Conservation (phyloP, 2,329 filamentous ascomycete species). For the Fonsecaea multimorphosa region DNA sequence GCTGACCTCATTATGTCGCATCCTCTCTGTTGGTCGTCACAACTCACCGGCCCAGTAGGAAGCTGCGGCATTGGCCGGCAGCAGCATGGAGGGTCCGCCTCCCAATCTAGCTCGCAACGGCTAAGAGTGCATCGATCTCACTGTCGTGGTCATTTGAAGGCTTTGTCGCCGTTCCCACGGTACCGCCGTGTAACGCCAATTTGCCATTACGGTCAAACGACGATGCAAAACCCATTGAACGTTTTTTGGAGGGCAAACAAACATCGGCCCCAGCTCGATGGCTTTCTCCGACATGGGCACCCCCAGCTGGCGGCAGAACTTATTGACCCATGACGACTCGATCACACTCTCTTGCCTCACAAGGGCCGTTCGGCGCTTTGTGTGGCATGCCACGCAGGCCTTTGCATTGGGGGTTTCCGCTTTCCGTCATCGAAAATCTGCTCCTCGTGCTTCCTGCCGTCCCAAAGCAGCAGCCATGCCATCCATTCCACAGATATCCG, state of each 20-base stretch:
- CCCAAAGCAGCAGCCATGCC: conserved; percentile 6
- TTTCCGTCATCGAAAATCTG: conserved; percentile 29
- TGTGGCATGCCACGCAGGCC: conserved; percentile 16
- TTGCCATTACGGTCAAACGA: conserved; percentile 10
- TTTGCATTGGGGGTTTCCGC: conserved; percentile 12
- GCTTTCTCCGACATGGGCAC: conserved; percentile 33
- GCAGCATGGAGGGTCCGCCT: conserved; percentile 22
- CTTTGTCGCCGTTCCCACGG: conserved; percentile 8
- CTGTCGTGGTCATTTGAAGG: conserved; percentile 30
- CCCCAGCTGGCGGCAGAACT: conserved; percentile 30
- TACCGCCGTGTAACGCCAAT: conserved; percentile 26
- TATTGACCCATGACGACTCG: conserved; percentile 13
- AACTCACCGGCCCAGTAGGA: conserved; percentile 17
- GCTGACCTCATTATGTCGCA: conserved; percentile 38
- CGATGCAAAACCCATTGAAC: not conserved
- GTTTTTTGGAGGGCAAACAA: conserved; percentile 1
- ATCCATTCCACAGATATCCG: conserved; percentile 20
- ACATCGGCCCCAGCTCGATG: conserved; percentile 27
- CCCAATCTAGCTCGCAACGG: conserved; percentile 31
- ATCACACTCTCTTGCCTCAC: conserved; percentile 2
- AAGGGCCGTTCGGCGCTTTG: conserved; percentile 5
- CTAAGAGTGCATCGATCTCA: conserved; percentile 24
- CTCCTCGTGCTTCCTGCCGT: not conserved
- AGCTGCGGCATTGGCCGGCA: conserved; percentile 29
- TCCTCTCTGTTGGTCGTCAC: conserved; percentile 22